Base-by-base conservation (phyloP, 2,329 filamentous ascomycete species). In the Diplodia mutila region DNA sequence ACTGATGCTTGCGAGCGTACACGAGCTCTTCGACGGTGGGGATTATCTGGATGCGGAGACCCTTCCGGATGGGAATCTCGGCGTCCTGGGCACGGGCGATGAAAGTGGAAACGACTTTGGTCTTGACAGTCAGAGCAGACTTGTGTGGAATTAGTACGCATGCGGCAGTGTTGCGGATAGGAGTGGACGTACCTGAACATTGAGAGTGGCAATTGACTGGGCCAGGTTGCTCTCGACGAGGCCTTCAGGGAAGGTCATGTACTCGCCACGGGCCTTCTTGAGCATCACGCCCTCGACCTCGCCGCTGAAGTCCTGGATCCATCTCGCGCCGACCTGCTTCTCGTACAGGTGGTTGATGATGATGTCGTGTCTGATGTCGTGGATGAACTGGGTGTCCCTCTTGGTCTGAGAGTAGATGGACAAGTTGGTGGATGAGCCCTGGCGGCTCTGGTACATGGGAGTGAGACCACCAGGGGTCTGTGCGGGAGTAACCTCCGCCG, bases 41-140 rank as follows among this genome's bases (percentile, higher is more conserved):
- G 11, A 93, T 78, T 69, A 94, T 90, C 78, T 93, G 91, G 18
- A 93, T 87, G 46, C 89, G 86, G n/a, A 93, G 85, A 23, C 90
- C 90, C 75, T 93, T 92, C 80, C 88, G 88, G 64, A 94, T 79
- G 0, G 91, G 91, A 12, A 94, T 90, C 72, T 93, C 90, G 23
- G 90, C 85, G 18, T 67, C 66, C 25, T 59, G 54, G 3, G 51
- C 34, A 21, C 66, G 59, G 12, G 34, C 49, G 27, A 67, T 59
- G 49, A 55, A 67, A 9, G 65, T 67, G 18, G 65, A 61, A 4
- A 67, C 65, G 2, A 67, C 65, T 21, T 34, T 67, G 23, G 53
- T 67, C 55, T 51, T 67, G 21, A 67, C 55, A 3, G 65, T 67
- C 55, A 67, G 18, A 14, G 65, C 65, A 21, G 65, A 32, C 65